These are phyloP conservation scores for Vanderwaltozyma polyspora DNA, from an alignment of 805 yeast genomes.

Conservation along the genomic window DNA sequence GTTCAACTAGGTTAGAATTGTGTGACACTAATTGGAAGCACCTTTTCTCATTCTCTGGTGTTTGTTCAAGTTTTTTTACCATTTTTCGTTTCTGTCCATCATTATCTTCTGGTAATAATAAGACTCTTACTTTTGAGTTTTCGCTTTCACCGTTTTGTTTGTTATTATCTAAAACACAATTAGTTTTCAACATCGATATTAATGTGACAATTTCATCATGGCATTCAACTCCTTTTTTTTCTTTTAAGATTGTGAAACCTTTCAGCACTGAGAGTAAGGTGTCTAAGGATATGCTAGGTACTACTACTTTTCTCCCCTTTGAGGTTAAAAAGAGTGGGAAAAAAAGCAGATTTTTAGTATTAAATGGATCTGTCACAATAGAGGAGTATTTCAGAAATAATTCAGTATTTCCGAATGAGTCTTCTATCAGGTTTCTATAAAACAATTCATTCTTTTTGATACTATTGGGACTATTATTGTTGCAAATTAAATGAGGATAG, in stretches of 20 bases:
- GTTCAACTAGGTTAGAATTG: conserved; percentile 8
- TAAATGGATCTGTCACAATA: conserved; percentile 5
- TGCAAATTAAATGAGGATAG: conserved; percentile 11
- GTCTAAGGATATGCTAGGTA: conserved; percentile 13
- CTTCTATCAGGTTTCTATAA: conserved; percentile 13
- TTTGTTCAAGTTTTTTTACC: conserved; percentile 1
- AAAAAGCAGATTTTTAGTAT: conserved; percentile 9
- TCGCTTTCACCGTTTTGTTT: neutral
- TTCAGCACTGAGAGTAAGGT: conserved; percentile 16
- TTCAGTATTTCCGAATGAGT: conserved; percentile 12
- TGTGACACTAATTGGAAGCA: conserved; percentile 11
- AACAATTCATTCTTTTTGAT: conserved; percentile 11
- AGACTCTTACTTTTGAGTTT: neutral
- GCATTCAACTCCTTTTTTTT: conserved; percentile 6
- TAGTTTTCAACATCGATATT: conserved; percentile 18
- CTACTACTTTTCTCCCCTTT: neutral
- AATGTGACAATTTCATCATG: conserved; percentile 15
- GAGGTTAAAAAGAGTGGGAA: conserved; percentile 5
- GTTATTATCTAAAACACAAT: conserved; percentile 10
- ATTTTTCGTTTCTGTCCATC: neutral
- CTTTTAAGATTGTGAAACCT: conserved; percentile 10
- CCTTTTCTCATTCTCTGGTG: conserved; percentile 4
- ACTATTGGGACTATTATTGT: neutral
- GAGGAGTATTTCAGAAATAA: conserved; percentile 17
- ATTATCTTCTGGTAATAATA: conserved; percentile 1